phyloP scores from a whole-genome alignment of 2,329 filamentous ascomycete species.

The Aspergillus sp. region DNA sequence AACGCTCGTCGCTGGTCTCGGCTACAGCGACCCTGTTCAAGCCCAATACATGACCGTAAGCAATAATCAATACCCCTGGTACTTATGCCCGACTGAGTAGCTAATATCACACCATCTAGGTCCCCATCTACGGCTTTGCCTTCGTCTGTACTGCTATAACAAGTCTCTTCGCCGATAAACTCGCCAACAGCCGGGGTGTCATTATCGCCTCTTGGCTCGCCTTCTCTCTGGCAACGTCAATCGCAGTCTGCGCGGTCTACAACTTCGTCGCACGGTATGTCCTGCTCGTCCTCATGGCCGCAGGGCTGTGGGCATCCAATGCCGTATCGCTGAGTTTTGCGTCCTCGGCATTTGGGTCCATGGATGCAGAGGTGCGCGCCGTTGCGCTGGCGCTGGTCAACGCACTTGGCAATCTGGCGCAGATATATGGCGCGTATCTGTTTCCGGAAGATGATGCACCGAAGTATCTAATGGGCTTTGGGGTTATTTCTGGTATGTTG shows the following conservation, averaged over 20 bases:
- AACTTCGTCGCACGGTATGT: background rate
- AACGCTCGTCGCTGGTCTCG: background rate
- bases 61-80: background rate
- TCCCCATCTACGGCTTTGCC: slow-evolving; percentile 4
- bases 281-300: slow-evolving; percentile 5
- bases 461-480: background rate
- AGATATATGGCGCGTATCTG: background rate
- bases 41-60: slow-evolving; percentile 5
- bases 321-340: background rate
- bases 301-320: slow-evolving; percentile 1
- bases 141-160: background rate
- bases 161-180: background rate
- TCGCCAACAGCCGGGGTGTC: background rate
- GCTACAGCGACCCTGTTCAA: background rate
- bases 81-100: no score
- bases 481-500: background rate
- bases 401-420: background rate
- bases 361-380: background rate
- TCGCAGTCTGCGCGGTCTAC: background rate
- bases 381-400: background rate
- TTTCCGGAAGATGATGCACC: background rate
- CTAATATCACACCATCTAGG: background rate
- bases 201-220: background rate
- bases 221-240: background rate
- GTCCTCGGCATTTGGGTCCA: background rate